Percentiles rank a stretch among this genome's conserved stretches.
Conservation (phyloP, 768 basidiomycete genomes). For the Coprinopsis strossmayeri region DNA sequence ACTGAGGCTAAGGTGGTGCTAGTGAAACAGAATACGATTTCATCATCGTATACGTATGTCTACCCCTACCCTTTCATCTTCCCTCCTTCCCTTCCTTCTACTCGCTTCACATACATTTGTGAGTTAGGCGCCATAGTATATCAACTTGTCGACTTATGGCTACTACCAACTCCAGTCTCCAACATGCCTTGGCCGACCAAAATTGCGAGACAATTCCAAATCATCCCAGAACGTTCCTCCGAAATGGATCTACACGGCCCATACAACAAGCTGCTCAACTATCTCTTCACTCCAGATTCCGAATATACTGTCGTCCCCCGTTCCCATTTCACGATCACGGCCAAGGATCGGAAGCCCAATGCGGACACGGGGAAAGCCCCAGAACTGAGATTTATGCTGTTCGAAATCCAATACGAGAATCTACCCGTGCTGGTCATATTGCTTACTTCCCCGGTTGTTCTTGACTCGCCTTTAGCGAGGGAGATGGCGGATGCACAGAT, state of each 20-base stretch:
- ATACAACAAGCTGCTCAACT: conserved; percentile 15
- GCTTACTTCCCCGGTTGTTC: conserved; percentile 11
- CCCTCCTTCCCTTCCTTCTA: neutral
- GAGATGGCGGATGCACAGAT: conserved; percentile 17
- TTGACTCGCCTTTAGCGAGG: conserved; percentile 15
- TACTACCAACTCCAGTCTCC: conserved; percentile 1
- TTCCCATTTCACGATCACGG: neutral
- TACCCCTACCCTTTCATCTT: too few species aligned
- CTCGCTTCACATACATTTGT: too few species aligned
- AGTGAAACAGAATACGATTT: too few species aligned
- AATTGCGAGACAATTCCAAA: conserved; percentile 5
- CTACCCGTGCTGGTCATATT: conserved; percentile 25
- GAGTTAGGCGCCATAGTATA: too few species aligned
- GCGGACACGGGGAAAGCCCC: conserved; percentile 3
- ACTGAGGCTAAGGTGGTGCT: too few species aligned
- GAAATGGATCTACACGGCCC: conserved; percentile 10
- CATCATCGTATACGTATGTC: too few species aligned
- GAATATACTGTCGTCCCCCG: conserved; percentile 12
- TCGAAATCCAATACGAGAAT: conserved; percentile 12
- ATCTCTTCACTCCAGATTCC: conserved; percentile 13
- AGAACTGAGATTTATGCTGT: conserved; percentile 14
- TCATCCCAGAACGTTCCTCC: conserved; percentile 9
- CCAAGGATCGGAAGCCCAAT: neutral
- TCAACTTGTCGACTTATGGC: neutral
- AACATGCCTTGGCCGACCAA: conserved; percentile 6